Percentiles rank a stretch among this genome's conserved stretches.
These are phyloP conservation scores for Brassica nigra DNA, from an alignment of 345 rosid genomes.

Conservation along the genomic window DNA sequence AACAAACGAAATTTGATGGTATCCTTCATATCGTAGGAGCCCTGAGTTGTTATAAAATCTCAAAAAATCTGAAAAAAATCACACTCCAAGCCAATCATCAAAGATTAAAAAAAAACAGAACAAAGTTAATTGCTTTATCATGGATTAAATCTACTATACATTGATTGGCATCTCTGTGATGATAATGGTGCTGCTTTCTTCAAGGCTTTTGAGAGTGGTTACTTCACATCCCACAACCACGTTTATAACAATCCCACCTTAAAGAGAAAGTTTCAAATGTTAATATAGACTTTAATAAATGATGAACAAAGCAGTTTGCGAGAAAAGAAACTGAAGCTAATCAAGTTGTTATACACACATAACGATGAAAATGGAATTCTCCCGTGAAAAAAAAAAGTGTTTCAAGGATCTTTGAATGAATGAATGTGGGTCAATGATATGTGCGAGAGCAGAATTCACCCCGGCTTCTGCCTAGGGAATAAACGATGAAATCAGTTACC, in stretches of 20 bases:
- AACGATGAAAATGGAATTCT: too few relatives aligned
- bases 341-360: slow-evolving; percentile 47
- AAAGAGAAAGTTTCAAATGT: slow-evolving; percentile 21
- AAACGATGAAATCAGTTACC: neutral
- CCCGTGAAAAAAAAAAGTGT: too few relatives aligned
- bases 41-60: slow-evolving; percentile 56
- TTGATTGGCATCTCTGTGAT: slow-evolving; percentile 97
- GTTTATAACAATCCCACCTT: slow-evolving; percentile 89
- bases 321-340: slow-evolving; percentile 67
- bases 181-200: slow-evolving; percentile 65
- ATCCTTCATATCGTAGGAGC: slow-evolving; percentile 3
- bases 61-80: slow-evolving; percentile 53
- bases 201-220: slow-evolving; percentile 68
- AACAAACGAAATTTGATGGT: neutral
- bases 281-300: slow-evolving; percentile 9
- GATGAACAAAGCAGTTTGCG: slow-evolving; percentile 5
- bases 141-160: slow-evolving; percentile 36
- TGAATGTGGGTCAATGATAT: slow-evolving; percentile 4
- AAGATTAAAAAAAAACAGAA: neutral
- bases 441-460: slow-evolving; percentile 60
- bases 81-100: slow-evolving; percentile 9
- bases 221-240: slow-evolving; percentile 93
- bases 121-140: neutral
- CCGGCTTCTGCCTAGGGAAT: slow-evolving; percentile 58
- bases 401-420: too few relatives aligned